phyloP scores from a whole-genome alignment of 2,329 filamentous ascomycete species.

The Thelonectria rubi region DNA sequence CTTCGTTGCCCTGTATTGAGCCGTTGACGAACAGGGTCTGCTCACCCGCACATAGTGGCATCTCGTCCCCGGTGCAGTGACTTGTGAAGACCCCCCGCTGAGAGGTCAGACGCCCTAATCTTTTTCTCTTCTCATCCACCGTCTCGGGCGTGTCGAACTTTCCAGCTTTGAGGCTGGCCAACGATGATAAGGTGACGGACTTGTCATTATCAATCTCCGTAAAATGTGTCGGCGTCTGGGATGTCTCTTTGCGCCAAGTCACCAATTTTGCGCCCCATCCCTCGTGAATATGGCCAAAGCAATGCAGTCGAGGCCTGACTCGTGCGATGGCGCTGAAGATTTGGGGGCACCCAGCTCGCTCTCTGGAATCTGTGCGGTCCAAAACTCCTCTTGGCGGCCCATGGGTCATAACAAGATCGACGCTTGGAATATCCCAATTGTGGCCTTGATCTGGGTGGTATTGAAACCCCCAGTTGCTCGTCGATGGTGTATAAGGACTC shows the following conservation, averaged over 20 bases:
- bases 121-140: background rate
- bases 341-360: conserved; percentile 41
- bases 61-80: background rate
- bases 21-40: background rate
- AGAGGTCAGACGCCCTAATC: background rate
- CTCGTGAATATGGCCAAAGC: conserved; percentile 48
- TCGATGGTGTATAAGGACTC: conserved; percentile 55
- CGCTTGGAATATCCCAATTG: conserved; percentile 34
- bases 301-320: conserved; percentile 45
- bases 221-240: conserved; percentile 51
- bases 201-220: conserved; percentile 57
- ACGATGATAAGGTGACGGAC: conserved; percentile 38
- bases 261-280: conserved; percentile 54
- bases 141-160: background rate
- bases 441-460: conserved; percentile 44
- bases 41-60: background rate
- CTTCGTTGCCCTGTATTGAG: background rate
- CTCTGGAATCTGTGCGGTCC: conserved; percentile 45
- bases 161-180: background rate
- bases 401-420: conserved; percentile 48
- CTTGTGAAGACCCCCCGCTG: background rate
- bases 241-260: conserved; percentile 51
- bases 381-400: conserved; percentile 52
- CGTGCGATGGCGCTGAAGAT: conserved; percentile 43
- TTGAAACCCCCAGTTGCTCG: conserved; percentile 54